Percentiles rank a stretch among this genome's conserved stretches.
These are phyloP conservation scores for Ceratobasidium theobromae DNA, from an alignment of 1,284 basidiomycete genomes.

Conservation along the genomic window DNA sequence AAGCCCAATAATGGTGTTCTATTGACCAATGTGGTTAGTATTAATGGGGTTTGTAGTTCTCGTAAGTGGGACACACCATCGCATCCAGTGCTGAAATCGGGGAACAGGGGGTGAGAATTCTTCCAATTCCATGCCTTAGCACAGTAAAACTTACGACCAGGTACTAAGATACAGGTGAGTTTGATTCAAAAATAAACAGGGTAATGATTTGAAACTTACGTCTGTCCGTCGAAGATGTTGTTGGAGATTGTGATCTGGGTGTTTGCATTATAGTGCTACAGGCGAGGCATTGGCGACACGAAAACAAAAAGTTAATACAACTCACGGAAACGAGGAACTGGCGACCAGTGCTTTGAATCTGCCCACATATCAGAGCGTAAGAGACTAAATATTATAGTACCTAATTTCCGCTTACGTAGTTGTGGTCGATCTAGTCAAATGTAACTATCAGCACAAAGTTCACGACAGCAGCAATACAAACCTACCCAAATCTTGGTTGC, in stretches of 20 bases:
- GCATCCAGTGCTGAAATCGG: neutral
- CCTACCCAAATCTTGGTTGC: slow-evolving; percentile 39
- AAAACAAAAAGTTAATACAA: neutral
- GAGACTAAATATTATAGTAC: neutral
- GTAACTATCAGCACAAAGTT: neutral
- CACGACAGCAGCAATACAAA: neutral
- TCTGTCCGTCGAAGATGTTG: slow-evolving; percentile 21
- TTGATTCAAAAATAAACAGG: neutral
- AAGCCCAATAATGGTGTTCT: slow-evolving; percentile 20
- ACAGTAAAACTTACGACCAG: slow-evolving; percentile 15
- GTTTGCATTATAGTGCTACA: slow-evolving; percentile 1
- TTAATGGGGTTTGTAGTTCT: neutral
- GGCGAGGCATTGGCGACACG: neutral
- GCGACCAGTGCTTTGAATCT: slow-evolving; percentile 40
- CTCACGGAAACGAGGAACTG: slow-evolving; percentile 41
- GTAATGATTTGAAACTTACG: slow-evolving; percentile 4
- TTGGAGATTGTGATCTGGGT: slow-evolving; percentile 16
- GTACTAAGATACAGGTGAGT: neutral
- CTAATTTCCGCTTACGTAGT: slow-evolving; percentile 28
- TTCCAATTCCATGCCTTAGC: neutral
- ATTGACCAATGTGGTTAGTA: neutral
- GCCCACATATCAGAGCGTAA: neutral
- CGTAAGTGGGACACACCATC: neutral
- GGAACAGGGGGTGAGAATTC: neutral
- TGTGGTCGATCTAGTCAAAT: slow-evolving; percentile 36